phyloP scores from a whole-genome alignment of 805 yeast species.

The Candida saitoana region DNA sequence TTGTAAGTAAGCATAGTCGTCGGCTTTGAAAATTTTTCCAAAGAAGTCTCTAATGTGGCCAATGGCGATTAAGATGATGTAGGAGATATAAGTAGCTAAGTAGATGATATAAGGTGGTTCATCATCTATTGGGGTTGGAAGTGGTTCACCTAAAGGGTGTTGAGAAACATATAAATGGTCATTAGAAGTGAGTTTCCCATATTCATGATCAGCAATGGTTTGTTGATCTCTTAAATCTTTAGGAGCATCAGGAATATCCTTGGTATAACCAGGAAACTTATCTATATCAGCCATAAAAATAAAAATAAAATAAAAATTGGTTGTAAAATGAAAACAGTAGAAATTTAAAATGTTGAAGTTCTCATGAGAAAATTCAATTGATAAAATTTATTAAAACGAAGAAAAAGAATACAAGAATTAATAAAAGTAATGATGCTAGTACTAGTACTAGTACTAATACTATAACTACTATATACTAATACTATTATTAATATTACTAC shows the following conservation, averaged over 20 bases:
- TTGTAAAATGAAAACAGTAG: too few species aligned
- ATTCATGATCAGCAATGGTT: slow-evolving; percentile 55
- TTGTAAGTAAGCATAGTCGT: slow-evolving; percentile 59
- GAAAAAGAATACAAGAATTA: too few species aligned
- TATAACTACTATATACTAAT: too few species aligned
- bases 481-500: too few species aligned
- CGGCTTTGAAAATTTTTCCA: slow-evolving; percentile 69
- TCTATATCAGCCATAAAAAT: background rate
- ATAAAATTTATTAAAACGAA: too few species aligned
- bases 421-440: too few species aligned
- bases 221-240: slow-evolving; percentile 28
- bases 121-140: slow-evolving; percentile 64
- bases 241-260: slow-evolving; percentile 34
- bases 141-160: slow-evolving; percentile 53
- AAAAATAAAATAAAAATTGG: background rate
- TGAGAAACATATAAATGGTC: slow-evolving; percentile 61
- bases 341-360: too few species aligned
- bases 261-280: background rate
- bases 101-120: slow-evolving; percentile 83
- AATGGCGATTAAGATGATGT: slow-evolving; percentile 74
- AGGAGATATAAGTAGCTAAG: slow-evolving; percentile 79
- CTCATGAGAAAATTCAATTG: too few species aligned
- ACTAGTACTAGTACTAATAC: too few species aligned
- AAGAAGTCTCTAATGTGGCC: slow-evolving; percentile 91
- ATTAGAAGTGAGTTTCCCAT: slow-evolving; percentile 63